A percentile compares a stretch with the other conserved stretches of the same genome.
Conservation (phyloP, 352 stramenopile species). For the Pythium folliculosum region DNA sequence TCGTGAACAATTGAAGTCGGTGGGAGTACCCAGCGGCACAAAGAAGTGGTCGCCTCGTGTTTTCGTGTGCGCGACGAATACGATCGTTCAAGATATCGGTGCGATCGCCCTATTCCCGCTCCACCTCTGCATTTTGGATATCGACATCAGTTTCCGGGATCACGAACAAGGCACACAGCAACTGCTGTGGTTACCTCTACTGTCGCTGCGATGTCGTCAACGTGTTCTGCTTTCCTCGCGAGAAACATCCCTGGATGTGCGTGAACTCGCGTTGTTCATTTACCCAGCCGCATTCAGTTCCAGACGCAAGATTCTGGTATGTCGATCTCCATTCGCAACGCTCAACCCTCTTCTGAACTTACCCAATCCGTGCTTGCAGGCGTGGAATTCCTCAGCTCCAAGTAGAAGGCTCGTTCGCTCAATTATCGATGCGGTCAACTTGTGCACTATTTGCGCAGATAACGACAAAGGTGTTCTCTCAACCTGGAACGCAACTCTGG, state of each 20-base stretch:
- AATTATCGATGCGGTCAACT: slow-evolving; percentile 42
- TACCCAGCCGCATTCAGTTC: slow-evolving; percentile 67
- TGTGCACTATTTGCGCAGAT: slow-evolving; percentile 32
- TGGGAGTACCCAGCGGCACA: neutral
- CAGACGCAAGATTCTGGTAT: slow-evolving; percentile 73
- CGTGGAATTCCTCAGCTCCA: slow-evolving; percentile 69
- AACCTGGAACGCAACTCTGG: slow-evolving; percentile 12
- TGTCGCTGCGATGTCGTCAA: slow-evolving; percentile 68
- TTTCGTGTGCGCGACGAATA: slow-evolving; percentile 6
- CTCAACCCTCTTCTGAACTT: neutral
- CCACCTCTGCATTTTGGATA: slow-evolving; percentile 40
- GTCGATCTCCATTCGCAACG: neutral
- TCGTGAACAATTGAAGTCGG: neutral
- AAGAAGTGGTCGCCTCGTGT: slow-evolving; percentile 12
- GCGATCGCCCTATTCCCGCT: slow-evolving; percentile 8
- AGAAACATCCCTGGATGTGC: slow-evolving; percentile 12
- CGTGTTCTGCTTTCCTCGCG: slow-evolving; percentile 52
- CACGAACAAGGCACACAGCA: neutral
- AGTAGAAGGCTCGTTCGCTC: slow-evolving; percentile 41
- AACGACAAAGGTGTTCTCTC: slow-evolving; percentile 14
- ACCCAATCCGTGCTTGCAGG: slow-evolving; percentile 8
- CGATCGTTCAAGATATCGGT: slow-evolving; percentile 1
- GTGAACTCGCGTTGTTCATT: slow-evolving; percentile 62
- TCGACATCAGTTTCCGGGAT: neutral
- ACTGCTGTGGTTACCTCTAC: slow-evolving; percentile 45